Evolutionary conservation across 768 basidiomycete genomes (phyloP).

Genomic region (Podaxis mareebaensis): DNA sequence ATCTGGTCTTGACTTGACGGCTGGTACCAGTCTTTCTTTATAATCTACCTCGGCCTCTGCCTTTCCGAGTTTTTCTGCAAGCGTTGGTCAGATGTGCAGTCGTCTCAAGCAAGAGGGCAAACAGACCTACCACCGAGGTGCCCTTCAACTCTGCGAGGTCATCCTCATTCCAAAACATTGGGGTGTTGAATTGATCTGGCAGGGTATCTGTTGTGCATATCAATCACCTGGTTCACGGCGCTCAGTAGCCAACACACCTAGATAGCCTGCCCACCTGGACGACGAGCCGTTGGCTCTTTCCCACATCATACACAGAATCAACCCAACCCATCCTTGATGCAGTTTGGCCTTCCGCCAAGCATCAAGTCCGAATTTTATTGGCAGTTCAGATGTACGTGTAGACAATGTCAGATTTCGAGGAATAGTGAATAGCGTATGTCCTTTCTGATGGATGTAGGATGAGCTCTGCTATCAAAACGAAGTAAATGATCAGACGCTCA

Average conservation of each 20-base stretch:
- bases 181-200: slow-evolving; percentile 77
- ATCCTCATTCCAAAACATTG: slow-evolving; percentile 88
- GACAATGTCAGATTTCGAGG: slow-evolving; percentile 80
- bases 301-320: slow-evolving; percentile 97
- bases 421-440: slow-evolving; percentile 76
- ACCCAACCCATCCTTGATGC: slow-evolving; percentile 76
- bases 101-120: slow-evolving; percentile 10
- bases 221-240: neutral
- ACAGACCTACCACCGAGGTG: slow-evolving; percentile 84
- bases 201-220: slow-evolving; percentile 49
- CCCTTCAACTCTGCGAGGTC: slow-evolving; percentile 78
- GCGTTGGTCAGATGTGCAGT: neutral
- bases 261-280: slow-evolving; percentile 73
- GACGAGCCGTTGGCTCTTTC: slow-evolving; percentile 65
- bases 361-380: slow-evolving; percentile 52
- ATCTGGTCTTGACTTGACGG: slow-evolving; percentile 64
- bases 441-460: slow-evolving; percentile 49
- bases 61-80: slow-evolving; percentile 81
- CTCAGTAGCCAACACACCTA: slow-evolving; percentile 47
- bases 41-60: slow-evolving; percentile 80
- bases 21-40: slow-evolving; percentile 62
- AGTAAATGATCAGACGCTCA: slow-evolving; percentile 28
- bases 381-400: slow-evolving; percentile 71
- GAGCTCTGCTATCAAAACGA: neutral
- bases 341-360: slow-evolving; percentile 66